Evolutionary conservation across 2,329 filamentous ascomycete genomes (phyloP).

Genomic region (Pseudocercospora musae): DNA sequence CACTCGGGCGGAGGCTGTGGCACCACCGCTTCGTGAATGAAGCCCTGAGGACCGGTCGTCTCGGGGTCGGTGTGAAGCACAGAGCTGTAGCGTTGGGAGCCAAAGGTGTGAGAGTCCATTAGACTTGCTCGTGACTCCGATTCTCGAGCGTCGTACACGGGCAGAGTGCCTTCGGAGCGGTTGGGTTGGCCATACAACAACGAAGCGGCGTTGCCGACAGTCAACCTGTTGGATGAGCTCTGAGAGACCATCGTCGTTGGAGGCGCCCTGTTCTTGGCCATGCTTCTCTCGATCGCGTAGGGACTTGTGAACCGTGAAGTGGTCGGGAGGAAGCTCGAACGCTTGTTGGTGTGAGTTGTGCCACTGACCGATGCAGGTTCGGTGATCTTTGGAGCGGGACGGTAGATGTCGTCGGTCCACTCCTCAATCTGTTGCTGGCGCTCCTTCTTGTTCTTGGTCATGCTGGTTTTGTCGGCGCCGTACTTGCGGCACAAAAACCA

Average conservation of each 20-base stretch:
- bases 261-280: constrained; percentile 50
- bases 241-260: constrained; percentile 97
- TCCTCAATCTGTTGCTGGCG: constrained; percentile 93
- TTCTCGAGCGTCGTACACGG: constrained; percentile 20
- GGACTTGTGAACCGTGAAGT: constrained; percentile 93
- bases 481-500: constrained; percentile 92
- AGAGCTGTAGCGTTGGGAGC: constrained; percentile 49
- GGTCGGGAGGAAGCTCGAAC: constrained; percentile 83
- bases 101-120: constrained; percentile 38
- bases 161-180: constrained; percentile 56
- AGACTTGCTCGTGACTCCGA: constrained; percentile 39
- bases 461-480: constrained; percentile 78
- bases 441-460: constrained; percentile 75
- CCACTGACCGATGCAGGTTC: constrained; percentile 59
- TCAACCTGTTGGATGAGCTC: constrained; percentile 67
- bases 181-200: constrained; percentile 71
- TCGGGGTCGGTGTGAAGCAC: constrained; percentile 56
- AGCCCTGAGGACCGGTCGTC: constrained; percentile 82
- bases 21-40: constrained; percentile 92
- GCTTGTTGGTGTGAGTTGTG: constrained; percentile 72
- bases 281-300: constrained; percentile 67
- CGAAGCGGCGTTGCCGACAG: constrained; percentile 58
- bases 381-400: constrained; percentile 75
- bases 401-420: constrained; percentile 97
- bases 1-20: constrained; percentile 95